These are phyloP conservation scores for Fusarium nygamai DNA, from an alignment of 2,329 filamentous ascomycete species.

Conservation along the genomic window DNA sequence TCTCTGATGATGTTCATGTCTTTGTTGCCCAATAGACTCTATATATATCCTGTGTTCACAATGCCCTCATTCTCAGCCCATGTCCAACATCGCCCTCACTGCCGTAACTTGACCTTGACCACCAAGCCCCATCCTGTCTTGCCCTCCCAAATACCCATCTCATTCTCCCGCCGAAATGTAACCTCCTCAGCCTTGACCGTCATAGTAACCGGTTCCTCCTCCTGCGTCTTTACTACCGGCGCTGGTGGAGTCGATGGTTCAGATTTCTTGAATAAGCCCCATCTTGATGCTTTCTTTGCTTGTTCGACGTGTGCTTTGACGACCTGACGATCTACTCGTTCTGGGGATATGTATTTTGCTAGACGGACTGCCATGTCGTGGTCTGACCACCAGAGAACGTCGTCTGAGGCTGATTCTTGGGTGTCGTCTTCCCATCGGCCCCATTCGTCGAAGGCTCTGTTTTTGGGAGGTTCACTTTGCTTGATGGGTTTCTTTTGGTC, in stretches of 20 bases:
- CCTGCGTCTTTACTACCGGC: neutral
- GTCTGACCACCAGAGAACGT: slow-evolving; percentile 58
- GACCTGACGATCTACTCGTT: slow-evolving; percentile 40
- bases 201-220: slow-evolving; percentile 50
- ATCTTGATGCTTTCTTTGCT: slow-evolving; percentile 47
- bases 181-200: slow-evolving; percentile 57
- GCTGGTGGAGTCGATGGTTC: slow-evolving; percentile 26
- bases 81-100: neutral
- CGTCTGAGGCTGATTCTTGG: neutral
- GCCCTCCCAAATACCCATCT: slow-evolving; percentile 63
- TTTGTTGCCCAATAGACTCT: neutral
- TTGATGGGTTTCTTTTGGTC: slow-evolving; percentile 9
- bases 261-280: slow-evolving; percentile 47
- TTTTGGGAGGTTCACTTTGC: neutral
- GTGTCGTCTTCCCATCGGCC: slow-evolving; percentile 52
- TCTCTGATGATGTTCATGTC: neutral
- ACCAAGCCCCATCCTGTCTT: slow-evolving; percentile 61
- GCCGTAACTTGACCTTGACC: slow-evolving; percentile 49
- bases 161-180: slow-evolving; percentile 62
- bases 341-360: slow-evolving; percentile 55
- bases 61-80: neutral
- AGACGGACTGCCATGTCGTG: slow-evolving; percentile 58
- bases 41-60: neutral
- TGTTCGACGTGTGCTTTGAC: slow-evolving; percentile 47
- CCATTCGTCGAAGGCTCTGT: slow-evolving; percentile 56